Evolutionary conservation across 345 rosid species (phyloP).

Genomic region (Populus alba): DNA sequence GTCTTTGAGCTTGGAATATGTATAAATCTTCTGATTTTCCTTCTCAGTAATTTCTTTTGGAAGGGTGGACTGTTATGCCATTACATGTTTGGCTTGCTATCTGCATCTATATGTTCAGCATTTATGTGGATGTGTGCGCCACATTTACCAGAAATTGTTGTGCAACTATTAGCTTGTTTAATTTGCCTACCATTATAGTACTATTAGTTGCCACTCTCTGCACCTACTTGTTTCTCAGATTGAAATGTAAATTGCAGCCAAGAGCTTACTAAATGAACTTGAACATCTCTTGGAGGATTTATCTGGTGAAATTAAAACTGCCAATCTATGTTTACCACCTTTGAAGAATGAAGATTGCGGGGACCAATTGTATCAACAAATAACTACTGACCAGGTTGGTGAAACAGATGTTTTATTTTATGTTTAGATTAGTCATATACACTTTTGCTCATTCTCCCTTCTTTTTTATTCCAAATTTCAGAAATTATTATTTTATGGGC

Average conservation of each 20-base stretch:
- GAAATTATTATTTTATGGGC: not conserved
- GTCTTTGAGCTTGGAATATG: not conserved
- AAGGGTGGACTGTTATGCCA: not conserved
- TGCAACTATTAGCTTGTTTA: not conserved
- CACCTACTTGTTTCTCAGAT: not conserved
- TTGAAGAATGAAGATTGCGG: constrained; percentile 22
- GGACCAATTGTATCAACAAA: constrained; percentile 27
- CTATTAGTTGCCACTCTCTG: not conserved
- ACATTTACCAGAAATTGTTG: no score
- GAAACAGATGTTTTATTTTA: not conserved
- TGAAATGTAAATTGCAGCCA: constrained; percentile 40
- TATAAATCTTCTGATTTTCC: not conserved
- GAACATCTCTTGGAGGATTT: constrained; percentile 49
- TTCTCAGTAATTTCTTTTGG: not conserved
- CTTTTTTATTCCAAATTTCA: not conserved
- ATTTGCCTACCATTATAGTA: no score
- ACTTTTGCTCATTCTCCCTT: not conserved
- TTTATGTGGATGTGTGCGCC: no score
- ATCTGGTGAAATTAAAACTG: constrained; percentile 34
- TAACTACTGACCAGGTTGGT: constrained; percentile 44
- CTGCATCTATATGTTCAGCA: not conserved
- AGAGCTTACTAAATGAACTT: constrained; percentile 51
- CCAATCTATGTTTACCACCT: constrained; percentile 25
- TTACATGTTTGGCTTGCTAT: constrained; percentile 1
- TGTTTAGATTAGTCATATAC: not conserved